Base-by-base conservation (phyloP, 805 yeast genomes). In the Grigorovia transvaalensis region DNA sequence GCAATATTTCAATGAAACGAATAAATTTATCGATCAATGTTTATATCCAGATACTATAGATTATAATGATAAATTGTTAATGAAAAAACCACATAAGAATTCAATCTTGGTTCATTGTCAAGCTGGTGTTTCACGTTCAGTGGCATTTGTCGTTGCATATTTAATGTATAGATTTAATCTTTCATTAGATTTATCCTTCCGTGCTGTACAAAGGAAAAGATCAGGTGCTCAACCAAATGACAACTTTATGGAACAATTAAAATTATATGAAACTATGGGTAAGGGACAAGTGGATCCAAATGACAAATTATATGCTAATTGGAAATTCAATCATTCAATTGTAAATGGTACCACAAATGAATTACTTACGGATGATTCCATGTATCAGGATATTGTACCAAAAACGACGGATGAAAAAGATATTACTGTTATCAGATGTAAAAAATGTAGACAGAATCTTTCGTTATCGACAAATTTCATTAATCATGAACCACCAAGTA, bases 101-200 rank as follows among this genome's bases (percentile, higher is more conserved):
- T 71, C 73, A n/a, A 70, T 77, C 1, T 71, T 81, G 53, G 78
- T 85, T 11, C 88, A 85, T 63, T 87, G 95, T 66, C 87, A 91
- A 53, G 97, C 96, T 30, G 99, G 99, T 0, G 87, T 88, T 30
- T 88, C 96, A 1, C 74, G 99, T 56, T 86, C 96, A 5, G 91
- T 86, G 0, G 82, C 97, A 0, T 83, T 89, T 15, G 82, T 84
- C 41, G 81, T 87, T 48, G 95, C 97, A 0, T 96, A 88, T 65
- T 79, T 90, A 45, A 91, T 93, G 96, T 78, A 81, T 63, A 71
- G 89, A 49, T 74, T 84, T 65, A 75, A 79, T 1, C 73, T 88
- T 59, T 68, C 71, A 12, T 69, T 79, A 17, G 71, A 76, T 15
- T 81, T 81, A 56, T 85, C 96, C 0, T 59, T 87, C 8, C 82